Conservation (phyloP, 202 grass and related monocot genomes). For the Dendrocalamus latiflorus region DNA sequence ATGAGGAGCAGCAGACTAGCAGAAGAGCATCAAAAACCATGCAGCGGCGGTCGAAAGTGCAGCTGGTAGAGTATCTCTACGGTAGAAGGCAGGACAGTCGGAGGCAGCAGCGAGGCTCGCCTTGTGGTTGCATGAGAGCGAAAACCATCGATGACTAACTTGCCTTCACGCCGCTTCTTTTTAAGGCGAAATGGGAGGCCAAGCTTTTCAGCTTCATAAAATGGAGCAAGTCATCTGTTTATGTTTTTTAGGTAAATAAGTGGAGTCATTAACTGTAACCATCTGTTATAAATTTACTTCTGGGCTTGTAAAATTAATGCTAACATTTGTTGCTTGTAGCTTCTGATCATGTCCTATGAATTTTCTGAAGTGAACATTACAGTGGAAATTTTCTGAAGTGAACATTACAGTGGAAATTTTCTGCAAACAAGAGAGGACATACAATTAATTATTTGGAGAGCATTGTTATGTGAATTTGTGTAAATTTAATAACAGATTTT, state of each 20-base stretch:
- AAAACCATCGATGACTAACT: constrained; percentile 66
- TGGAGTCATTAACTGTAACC: constrained; percentile 30
- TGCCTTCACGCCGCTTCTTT: constrained; percentile 25
- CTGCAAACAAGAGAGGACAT: too few species aligned
- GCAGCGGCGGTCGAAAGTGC: constrained; percentile 53
- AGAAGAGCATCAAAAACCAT: constrained; percentile 27
- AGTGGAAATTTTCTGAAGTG: neutral
- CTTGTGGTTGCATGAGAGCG: constrained; percentile 65
- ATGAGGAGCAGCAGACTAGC: constrained; percentile 55
- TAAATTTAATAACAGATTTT: neutral
- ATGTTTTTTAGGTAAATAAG: constrained; percentile 31
- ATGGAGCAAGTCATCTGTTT: neutral
- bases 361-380: neutral
- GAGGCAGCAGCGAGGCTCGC: constrained; percentile 38
- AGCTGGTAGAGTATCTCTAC: constrained; percentile 69
- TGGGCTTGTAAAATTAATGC: constrained; percentile 28
- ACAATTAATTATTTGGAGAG: neutral
- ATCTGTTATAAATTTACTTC: neutral
- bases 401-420: too few species aligned
- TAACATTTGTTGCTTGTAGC: constrained; percentile 28
- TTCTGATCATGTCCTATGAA: neutral
- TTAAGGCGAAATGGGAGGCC: constrained; percentile 30
- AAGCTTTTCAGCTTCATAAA: constrained; percentile 31
- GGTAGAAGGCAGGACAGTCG: constrained; percentile 56
- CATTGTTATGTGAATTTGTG: constrained; percentile 1